A percentile compares a stretch with the other conserved stretches of the same genome.
Evolutionary conservation across 2,329 filamentous ascomycete genomes (phyloP).

Genomic region (Cladobotryum mycophilum): DNA sequence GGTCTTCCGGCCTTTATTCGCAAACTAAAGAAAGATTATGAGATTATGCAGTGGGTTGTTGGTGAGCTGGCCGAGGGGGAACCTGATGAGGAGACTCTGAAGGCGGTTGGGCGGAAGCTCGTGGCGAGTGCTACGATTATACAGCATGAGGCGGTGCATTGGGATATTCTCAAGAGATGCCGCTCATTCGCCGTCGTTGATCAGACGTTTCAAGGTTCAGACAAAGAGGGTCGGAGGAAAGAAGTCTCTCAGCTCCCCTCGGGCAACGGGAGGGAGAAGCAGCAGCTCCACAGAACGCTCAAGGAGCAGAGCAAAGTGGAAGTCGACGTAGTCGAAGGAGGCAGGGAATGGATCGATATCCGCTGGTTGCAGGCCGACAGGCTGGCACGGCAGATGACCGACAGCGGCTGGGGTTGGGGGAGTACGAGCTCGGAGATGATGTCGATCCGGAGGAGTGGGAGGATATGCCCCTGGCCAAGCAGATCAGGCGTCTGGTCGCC

Average conservation of each 20-base stretch:
- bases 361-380: slow-evolving; percentile 26
- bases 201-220: slow-evolving; percentile 28
- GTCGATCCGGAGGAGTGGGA: slow-evolving; percentile 30
- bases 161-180: slow-evolving; percentile 29
- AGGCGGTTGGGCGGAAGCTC: slow-evolving; percentile 15
- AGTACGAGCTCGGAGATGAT: slow-evolving; percentile 23
- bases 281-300: slow-evolving; percentile 24
- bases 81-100: slow-evolving; percentile 11
- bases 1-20: slow-evolving; percentile 20
- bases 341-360: slow-evolving; percentile 28
- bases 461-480: slow-evolving; percentile 27
- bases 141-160: slow-evolving; percentile 20
- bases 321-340: slow-evolving; percentile 31
- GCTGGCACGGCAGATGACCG: slow-evolving; percentile 34
- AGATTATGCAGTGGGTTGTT: slow-evolving; percentile 10
- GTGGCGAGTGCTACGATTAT: slow-evolving; percentile 19
- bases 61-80: slow-evolving; percentile 6
- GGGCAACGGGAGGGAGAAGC: slow-evolving; percentile 20
- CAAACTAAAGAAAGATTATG: slow-evolving; percentile 15
- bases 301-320: slow-evolving; percentile 29
- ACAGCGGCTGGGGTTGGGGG: slow-evolving; percentile 37
- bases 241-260: slow-evolving; percentile 18
- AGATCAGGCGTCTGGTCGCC: slow-evolving; percentile 27
- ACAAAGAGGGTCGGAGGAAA: slow-evolving; percentile 19
- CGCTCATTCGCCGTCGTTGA: slow-evolving; percentile 25